phyloP scores from a whole-genome alignment of 2,329 filamentous ascomycete species.

The Mariannaea sp. region DNA sequence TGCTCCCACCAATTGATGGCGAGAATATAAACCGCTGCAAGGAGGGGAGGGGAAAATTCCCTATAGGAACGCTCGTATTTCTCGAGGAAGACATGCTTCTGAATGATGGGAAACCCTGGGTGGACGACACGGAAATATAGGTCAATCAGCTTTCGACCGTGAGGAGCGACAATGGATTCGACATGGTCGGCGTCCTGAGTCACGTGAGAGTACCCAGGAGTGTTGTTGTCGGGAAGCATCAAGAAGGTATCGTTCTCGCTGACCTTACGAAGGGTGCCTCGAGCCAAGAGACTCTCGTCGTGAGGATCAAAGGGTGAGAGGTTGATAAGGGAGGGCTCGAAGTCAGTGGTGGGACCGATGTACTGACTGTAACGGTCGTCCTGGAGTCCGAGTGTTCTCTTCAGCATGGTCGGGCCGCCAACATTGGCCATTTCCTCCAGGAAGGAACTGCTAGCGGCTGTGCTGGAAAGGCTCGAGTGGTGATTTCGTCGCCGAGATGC shows the following conservation, averaged over 20 bases:
- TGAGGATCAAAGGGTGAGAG: slow-evolving; percentile 79
- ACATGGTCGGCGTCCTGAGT: slow-evolving; percentile 71
- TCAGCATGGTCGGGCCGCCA: slow-evolving; percentile 67
- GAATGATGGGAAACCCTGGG: slow-evolving; percentile 80
- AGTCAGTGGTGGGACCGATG: slow-evolving; percentile 81
- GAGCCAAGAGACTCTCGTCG: slow-evolving; percentile 76
- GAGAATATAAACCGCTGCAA: slow-evolving; percentile 82
- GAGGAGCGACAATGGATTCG: slow-evolving; percentile 74
- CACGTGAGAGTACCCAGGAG: slow-evolving; percentile 73
- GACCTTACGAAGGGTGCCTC: slow-evolving; percentile 73
- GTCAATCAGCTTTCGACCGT: slow-evolving; percentile 78
- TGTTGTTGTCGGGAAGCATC: slow-evolving; percentile 75
- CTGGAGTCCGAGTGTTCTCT: slow-evolving; percentile 75
- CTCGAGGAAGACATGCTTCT: slow-evolving; percentile 79
- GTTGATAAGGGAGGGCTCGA: slow-evolving; percentile 82
- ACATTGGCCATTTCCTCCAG: slow-evolving; percentile 74
- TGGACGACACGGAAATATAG: slow-evolving; percentile 83
- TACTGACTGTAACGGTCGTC: slow-evolving; percentile 80
- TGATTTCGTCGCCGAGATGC: slow-evolving; percentile 56
- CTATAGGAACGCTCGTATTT: slow-evolving; percentile 74
- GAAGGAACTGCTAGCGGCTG: slow-evolving; percentile 64
- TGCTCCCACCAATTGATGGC: slow-evolving; percentile 89
- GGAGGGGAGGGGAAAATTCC: slow-evolving; percentile 75
- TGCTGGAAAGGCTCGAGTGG: slow-evolving; percentile 64
- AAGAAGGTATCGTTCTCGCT: slow-evolving; percentile 80